Base-by-base conservation (phyloP, 164 flowering plant genomes). In the Vitis rupestris region DNA sequence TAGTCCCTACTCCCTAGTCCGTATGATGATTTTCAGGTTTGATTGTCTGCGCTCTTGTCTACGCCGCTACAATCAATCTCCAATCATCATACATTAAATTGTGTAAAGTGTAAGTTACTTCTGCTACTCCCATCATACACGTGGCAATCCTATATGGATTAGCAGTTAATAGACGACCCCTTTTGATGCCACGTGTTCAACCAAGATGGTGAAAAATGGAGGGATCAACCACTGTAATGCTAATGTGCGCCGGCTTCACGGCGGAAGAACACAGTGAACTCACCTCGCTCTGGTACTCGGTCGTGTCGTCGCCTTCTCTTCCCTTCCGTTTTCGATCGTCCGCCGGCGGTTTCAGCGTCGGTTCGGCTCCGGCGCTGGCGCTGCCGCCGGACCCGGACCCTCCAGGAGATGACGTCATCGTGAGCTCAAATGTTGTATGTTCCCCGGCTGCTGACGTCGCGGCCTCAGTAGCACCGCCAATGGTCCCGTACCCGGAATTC, bases 231-330 rank as follows among this genome's bases (percentile, higher is more conserved):
- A 6, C 7, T 37, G 6, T 6, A 37, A 57, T 50, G 66, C 59
- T 12, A 37, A 70, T 54, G 67, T 10, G 7, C 17, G n/a, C 29
- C 68, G 9, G 57, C 61, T 15, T 59, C 59, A 31, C 58, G 37
- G 27, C 47, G 54, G 29, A n/a, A 63, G 14, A 27, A 66, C 63
- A 17, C 15, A 30, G 31, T 2, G 6, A 31, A 70, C 82, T 71
- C 48, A 90, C 98, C 96, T 87, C 91, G 75, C 89, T 82, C 50
- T 77, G 85, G 59, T 80, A 76, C 50, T 93, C 93, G 11, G 59
- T 47, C 1, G 66, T 75, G 49, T 89, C 90, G 17, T 82, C 89
- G 6, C 65, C 59, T 68, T 85, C 90, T 72, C 81, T 70, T 0
- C 73, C 90, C 66, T 89, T 93, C 23, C 97, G 81, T 56, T 91